Percentiles rank a stretch among this genome's conserved stretches.
These are phyloP conservation scores for Cunninghamia lanceolata DNA, from an alignment of 75 land plant genomes.

Conservation along the genomic window DNA sequence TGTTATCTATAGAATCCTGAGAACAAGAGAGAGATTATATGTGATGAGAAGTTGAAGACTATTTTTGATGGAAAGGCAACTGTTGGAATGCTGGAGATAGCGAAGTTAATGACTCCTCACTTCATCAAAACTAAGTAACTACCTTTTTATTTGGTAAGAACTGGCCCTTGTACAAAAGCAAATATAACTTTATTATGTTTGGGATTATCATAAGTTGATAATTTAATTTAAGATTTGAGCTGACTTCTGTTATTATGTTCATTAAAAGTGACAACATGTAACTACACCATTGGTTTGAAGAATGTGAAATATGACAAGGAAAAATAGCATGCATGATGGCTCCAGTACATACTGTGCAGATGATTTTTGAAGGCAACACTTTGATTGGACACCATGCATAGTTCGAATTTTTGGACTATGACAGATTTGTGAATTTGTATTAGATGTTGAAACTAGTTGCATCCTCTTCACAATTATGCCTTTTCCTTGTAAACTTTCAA, in stretches of 20 bases:
- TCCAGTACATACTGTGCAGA: neutral
- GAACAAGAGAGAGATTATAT: conserved; percentile 36
- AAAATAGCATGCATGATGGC: neutral
- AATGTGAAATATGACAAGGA: neutral
- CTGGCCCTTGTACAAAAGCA: neutral
- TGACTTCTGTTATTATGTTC: neutral
- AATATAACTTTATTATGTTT: neutral
- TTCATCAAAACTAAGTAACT: conserved; percentile 26
- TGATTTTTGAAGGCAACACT: neutral
- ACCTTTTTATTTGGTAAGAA: neutral
- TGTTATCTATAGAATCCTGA: conserved; percentile 28
- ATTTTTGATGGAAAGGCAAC: conserved; percentile 43
- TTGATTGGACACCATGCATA: neutral
- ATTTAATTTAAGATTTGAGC: neutral
- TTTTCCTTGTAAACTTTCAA: neutral
- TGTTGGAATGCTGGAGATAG: conserved; percentile 32
- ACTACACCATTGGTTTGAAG: neutral
- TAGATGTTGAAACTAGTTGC: neutral
- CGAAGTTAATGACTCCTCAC: conserved; percentile 24
- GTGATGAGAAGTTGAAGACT: conserved; percentile 50
- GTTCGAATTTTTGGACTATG: neutral
- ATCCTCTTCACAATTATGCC: neutral
- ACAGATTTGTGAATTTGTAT: neutral
- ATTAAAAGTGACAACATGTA: neutral
- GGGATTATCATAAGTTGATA: neutral